Conservation (phyloP, 768 basidiomycete species). For the Russula brevipes region DNA sequence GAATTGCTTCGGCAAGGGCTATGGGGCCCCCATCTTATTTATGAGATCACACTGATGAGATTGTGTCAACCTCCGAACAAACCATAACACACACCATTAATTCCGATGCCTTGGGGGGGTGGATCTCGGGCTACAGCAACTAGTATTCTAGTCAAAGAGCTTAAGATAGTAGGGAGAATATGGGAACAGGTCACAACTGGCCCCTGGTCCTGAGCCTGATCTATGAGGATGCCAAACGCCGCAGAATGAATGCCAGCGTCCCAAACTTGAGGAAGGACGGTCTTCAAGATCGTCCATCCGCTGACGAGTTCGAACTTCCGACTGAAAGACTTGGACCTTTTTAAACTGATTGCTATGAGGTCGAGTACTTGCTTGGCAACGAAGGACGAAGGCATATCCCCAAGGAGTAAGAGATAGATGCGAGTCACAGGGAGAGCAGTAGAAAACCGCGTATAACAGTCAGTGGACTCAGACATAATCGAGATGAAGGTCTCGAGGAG, state of each 20-base stretch:
- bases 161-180: constrained; percentile 67
- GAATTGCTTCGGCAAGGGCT: constrained; percentile 46
- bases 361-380: constrained; percentile 56
- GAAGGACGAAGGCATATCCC: constrained; percentile 59
- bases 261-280: constrained; percentile 65
- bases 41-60: background rate
- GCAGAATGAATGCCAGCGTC: constrained; percentile 57
- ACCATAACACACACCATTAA: constrained; percentile 16
- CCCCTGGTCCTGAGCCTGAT: constrained; percentile 31
- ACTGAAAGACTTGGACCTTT: constrained; percentile 55
- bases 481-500: constrained; percentile 62
- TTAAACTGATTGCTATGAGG: constrained; percentile 53
- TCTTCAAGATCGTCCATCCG: constrained; percentile 75
- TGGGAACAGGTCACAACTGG: constrained; percentile 52
- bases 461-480: constrained; percentile 48
- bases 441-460: constrained; percentile 64
- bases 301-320: constrained; percentile 81
- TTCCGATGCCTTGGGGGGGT: constrained; percentile 26
- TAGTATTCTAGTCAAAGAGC: constrained; percentile 59
- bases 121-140: constrained; percentile 11
- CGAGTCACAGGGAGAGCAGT: constrained; percentile 71
- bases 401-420: constrained; percentile 73
- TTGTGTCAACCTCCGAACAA: background rate
- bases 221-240: constrained; percentile 66
- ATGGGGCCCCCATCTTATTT: constrained; percentile 11